Conservation (phyloP, 345 rosid species). For the Eucalyptus viminalis region DNA sequence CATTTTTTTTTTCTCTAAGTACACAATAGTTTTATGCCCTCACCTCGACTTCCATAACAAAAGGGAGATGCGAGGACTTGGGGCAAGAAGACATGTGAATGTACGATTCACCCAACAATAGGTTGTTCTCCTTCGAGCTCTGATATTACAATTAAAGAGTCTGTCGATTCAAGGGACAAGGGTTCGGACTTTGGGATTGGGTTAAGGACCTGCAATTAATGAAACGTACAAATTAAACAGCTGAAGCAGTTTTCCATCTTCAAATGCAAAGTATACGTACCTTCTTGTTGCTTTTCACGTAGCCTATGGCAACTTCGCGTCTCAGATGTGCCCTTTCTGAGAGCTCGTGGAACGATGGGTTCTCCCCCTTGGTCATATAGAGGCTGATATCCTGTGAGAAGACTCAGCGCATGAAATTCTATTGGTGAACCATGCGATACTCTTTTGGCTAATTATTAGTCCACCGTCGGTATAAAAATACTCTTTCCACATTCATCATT, state of each 20-base stretch:
- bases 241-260: not conserved
- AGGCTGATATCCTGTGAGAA: constrained; percentile 53
- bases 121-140: constrained; percentile 91
- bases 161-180: constrained; percentile 37
- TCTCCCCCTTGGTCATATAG: constrained; percentile 80
- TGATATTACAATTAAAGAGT: constrained; percentile 76
- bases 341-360: constrained; percentile 68
- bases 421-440: not conserved
- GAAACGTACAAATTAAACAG: not conserved
- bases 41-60: not conserved
- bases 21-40: not conserved
- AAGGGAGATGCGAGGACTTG: not conserved
- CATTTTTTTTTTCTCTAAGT: not conserved
- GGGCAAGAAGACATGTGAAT: not conserved
- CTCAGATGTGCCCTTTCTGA: constrained; percentile 72
- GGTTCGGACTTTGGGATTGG: constrained; percentile 60
- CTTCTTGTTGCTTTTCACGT: constrained; percentile 61
- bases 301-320: constrained; percentile 86
- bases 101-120: not conserved
- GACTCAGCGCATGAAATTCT: not conserved
- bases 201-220: constrained; percentile 59
- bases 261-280: not conserved
- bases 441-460: not conserved
- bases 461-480: not conserved
- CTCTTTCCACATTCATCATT: not conserved